These are phyloP conservation scores for Penicillium digitatum DNA, from an alignment of 2,329 filamentous ascomycete genomes.

Conservation along the genomic window DNA sequence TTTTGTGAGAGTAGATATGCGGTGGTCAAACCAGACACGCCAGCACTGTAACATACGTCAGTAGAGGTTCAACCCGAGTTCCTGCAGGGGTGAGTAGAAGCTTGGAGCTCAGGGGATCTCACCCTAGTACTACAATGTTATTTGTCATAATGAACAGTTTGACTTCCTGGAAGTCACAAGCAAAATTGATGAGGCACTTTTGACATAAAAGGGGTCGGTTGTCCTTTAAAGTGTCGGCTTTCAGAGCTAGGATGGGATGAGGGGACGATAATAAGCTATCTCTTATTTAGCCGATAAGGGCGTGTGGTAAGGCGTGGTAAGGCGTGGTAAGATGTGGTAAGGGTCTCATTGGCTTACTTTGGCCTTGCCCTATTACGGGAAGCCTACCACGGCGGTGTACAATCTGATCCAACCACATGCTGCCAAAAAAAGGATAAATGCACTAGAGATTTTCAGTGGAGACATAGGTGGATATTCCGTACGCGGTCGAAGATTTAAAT, in stretches of 20 bases:
- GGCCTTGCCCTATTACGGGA: neutral
- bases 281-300: slow-evolving; percentile 7
- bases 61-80: neutral
- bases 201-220: neutral
- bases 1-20: slow-evolving; percentile 59
- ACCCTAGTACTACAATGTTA: slow-evolving; percentile 43
- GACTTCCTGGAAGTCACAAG: neutral
- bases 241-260: slow-evolving; percentile 8
- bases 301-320: neutral
- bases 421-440: neutral
- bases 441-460: slow-evolving; percentile 17
- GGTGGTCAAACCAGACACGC: slow-evolving; percentile 63
- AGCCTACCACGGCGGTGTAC: slow-evolving; percentile 15
- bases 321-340: neutral
- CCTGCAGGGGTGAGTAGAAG: neutral
- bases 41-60: slow-evolving; percentile 48
- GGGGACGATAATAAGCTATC: slow-evolving; percentile 9
- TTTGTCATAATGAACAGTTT: slow-evolving; percentile 30
- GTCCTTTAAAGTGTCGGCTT: neutral
- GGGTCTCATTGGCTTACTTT: neutral
- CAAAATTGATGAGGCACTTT: neutral
- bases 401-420: neutral
- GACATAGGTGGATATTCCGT: slow-evolving; percentile 8
- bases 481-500: slow-evolving; percentile 11
- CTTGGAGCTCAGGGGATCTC: slow-evolving; percentile 8